Evolutionary conservation across 805 yeast species (phyloP), one percentile per base, ranked within the genome.

Genomic region (Limtongia smithiae): DNA sequence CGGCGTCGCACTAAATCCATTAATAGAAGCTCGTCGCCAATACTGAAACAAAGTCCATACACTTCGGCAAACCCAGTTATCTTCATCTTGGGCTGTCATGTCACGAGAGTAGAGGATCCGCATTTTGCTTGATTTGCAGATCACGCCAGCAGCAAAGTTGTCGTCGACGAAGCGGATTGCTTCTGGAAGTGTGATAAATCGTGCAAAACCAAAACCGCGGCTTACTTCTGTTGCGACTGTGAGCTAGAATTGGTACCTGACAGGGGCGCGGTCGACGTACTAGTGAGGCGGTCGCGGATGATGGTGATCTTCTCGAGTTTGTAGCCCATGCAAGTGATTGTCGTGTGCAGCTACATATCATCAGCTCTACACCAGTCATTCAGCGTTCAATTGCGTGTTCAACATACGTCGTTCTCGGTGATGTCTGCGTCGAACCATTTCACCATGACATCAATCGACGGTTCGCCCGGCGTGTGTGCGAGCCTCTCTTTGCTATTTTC

Each of bases 281-380:
- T 51, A 4, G 50, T 49, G 8, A 34, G 22, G n/a, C 43, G 30
- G 15, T 52, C 57, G 11, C 57, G 44, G 31, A 51, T 51, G 21
- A 51, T 37, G n/a, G 41, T 44, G 20, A 45, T 48, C 21, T 41
- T 35, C n/a, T 32, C 27, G 7, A 47, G 25, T 22, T 46, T 52
- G 12, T 15, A 39, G 12, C 45, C 46, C 12, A 24, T 20, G 12
- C 20, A 41, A 18, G 18, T 15, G 3, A 51, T 38, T 17, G 34
- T 21, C 20, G 35, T 28, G n/a, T 25, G 20, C 30, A 47, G 11
- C 51, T 47, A 20, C 12, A 37, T 6, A n/a, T n/a, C n/a, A n/a
- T n/a, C n/a, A n/a, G n/a, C n/a, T n/a, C n/a, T n/a, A n/a, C n/a
- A n/a, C n/a, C n/a, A n/a, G n/a, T n/a, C n/a, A n/a, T 14, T 39